Conservation (phyloP, 2,329 filamentous ascomycete genomes). For the Colletotrichum magnum region DNA sequence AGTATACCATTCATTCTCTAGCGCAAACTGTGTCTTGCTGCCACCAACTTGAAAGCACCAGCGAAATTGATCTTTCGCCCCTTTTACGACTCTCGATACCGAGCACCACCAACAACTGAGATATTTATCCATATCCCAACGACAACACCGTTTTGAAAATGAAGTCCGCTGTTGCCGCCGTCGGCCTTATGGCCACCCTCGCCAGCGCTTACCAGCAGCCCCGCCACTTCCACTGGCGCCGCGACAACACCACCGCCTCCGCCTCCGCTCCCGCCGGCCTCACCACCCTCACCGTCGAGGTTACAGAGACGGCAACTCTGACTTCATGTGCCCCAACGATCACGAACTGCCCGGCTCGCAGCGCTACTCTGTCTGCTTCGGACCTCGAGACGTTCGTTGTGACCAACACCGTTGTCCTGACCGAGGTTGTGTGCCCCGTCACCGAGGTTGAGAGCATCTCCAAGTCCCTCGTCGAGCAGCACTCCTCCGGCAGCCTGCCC, state of each 20-base stretch:
- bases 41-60: constrained; percentile 22
- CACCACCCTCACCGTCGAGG: constrained; percentile 64
- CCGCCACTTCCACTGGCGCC: constrained; percentile 49
- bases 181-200: constrained; percentile 61
- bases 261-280: constrained; percentile 41
- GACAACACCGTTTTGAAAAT: constrained; percentile 54
- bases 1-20: constrained; percentile 37
- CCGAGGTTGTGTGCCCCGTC: constrained; percentile 62
- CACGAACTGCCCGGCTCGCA: constrained; percentile 66
- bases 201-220: constrained; percentile 57
- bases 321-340: constrained; percentile 70
- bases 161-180: constrained; percentile 60
- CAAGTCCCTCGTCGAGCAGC: constrained; percentile 54
- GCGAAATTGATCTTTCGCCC: constrained; percentile 43
- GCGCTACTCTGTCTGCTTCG: constrained; percentile 53
- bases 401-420: constrained; percentile 57
- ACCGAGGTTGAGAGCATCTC: constrained; percentile 57
- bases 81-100: constrained; percentile 33
- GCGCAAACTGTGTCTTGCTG: constrained; percentile 43
- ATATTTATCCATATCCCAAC: constrained; percentile 14
- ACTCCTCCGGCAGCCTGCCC: constrained; percentile 53
- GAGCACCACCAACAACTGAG: constrained; percentile 9
- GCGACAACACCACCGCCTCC: constrained; percentile 43
- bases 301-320: constrained; percentile 69
- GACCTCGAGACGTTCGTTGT: constrained; percentile 52